Base-by-base conservation (phyloP, 2,329 filamentous ascomycete species). In the Fusarium sp. region DNA sequence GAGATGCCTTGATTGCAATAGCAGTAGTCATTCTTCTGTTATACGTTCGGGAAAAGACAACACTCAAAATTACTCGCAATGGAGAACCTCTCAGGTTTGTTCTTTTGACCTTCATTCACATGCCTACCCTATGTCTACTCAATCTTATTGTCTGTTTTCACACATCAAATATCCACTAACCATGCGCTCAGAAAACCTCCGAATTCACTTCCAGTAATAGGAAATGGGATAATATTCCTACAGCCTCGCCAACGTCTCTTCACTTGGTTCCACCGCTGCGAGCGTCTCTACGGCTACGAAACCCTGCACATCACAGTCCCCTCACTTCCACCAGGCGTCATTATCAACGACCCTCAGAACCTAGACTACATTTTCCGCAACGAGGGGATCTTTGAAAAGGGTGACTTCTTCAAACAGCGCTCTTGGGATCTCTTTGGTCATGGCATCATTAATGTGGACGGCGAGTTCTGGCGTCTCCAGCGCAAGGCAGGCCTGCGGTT, bases 381-480 rank as follows among this genome's bases (percentile, higher is more conserved):
- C 63, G 88, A 90, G 72, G 84, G 82, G 13, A 76, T 87, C 14
- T 90, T 91, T 72, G 81, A 84, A 45, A 91, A 91, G 72, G 89
- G 89, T 15, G 80, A 82, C 3, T 90, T 91, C 66, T 87, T 91
- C 72, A 88, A 87, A 68, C 78, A 79, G 18, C 82, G 88, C 38
- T 86, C 88, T 0, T 86, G 85, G 83, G 89, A 91, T 72, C 78
- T 91, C 1, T 91, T 91, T 64, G 89, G 87, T 2, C 83, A 88
- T 68, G 89, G 89, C 26, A 91, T 91, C 69, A 90, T 91, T 77
- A 91, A 91, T 69, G 85, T 86, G 26, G 89, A 91, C 63, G 89
- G 89, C 40, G 86, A 89, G 22, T 74, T 88, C 24, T 91, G 89
- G 89, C 86, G 83, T 63, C 79, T 86, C 3, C 89, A 91, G 79